Base-by-base conservation (phyloP, 2,329 filamentous ascomycete species). In the Fusarium chuoi region DNA sequence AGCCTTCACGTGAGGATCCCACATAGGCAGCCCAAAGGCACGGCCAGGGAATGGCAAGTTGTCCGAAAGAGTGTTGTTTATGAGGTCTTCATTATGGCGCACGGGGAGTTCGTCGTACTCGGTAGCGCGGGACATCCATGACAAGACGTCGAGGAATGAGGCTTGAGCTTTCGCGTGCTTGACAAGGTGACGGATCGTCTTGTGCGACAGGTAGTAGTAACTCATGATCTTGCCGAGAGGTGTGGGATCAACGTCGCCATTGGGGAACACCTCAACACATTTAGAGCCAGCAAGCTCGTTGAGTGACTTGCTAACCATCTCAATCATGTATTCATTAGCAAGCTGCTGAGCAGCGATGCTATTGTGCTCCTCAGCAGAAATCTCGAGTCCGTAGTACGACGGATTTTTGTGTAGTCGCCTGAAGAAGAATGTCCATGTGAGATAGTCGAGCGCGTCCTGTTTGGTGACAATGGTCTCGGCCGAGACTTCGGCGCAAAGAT, bases 361-460 rank as follows among this genome's bases (percentile, higher is more conserved):
- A 80, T 95, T 97, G 83, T 98, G 95, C 77, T 98, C 95, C 77
- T 98, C 95, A 0, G 94, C 92, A 1, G 94, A 94, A 49, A 99
- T 96, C 80, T 98, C 93, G 1, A 99, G 90, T 1, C 97, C 97
- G 77, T 99, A 99, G 84, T 98, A 99, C 0, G 95, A 97, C 3
- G 96, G 96, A 78, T 99, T 99, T 87, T 99, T 99, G 86, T 99
- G 96, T 44, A 99, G 85, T 17, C 96, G 89, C 6, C 97, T 91
- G 88, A 99, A 99, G 89, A 99, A 99, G 86, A 99, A 99, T 2
- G 97, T 99, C 96, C 97, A 99, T 0, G 96, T 99, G 60, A 99
- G 85, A 80, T 99, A 99, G 82, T 99, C 97, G 8, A 99, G 88
- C 2, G 96, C 96, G 83, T 99, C 96, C 83, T 99, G 96, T 83